Base-by-base conservation (phyloP, 305 asterid genomes). In the Fraxinus sp. region DNA sequence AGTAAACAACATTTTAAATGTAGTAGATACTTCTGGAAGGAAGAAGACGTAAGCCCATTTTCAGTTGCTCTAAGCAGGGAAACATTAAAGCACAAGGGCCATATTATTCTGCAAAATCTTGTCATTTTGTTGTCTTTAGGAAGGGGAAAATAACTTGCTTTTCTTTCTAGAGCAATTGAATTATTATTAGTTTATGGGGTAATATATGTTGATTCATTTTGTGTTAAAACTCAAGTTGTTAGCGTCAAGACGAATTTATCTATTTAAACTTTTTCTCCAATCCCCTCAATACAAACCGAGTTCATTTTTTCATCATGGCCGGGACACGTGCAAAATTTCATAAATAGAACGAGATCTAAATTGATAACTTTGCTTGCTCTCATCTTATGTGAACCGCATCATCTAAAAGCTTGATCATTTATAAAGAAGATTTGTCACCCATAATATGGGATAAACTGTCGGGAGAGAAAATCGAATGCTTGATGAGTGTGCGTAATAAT, bases 61-160 rank as follows among this genome's bases (percentile, higher is more conserved):
- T 41, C 26, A 78, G 81, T 75, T 74, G 72, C 82, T 74, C 81
- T 46, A 83, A 22, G 24, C 76, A 81, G 84, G 81, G 81, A 76
- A 82, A 83, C 87, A 76, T 39, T 24, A 22, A 79, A 83, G 79
- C 81, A 79, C 82, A 81, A 82, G 86, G 89, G 85, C 84, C 88
- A 89, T 79, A 59, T 8, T 59, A 78, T 73, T 32, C 26, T 71
- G 46, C 82, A 36, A 64, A 16, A 81, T 86, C 85, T 82, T 84
- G 85, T 83, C 81, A 46, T 78, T 80, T 74, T 85, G 74, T 84
- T 77, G 83, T 52, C 78, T 66, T 81, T 28, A 79, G 74, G 84
- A 57, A 70, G 33, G 35, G 72, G 6, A 80, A 86, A 83, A 59
- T 70, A 37, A 44, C 46, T 68, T 33, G 76, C 3, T 59, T 41